A percentile compares a stretch with the other conserved stretches of the same genome.
Evolutionary conservation across 805 yeast species (phyloP).

Genomic region (Ogataea pini): DNA sequence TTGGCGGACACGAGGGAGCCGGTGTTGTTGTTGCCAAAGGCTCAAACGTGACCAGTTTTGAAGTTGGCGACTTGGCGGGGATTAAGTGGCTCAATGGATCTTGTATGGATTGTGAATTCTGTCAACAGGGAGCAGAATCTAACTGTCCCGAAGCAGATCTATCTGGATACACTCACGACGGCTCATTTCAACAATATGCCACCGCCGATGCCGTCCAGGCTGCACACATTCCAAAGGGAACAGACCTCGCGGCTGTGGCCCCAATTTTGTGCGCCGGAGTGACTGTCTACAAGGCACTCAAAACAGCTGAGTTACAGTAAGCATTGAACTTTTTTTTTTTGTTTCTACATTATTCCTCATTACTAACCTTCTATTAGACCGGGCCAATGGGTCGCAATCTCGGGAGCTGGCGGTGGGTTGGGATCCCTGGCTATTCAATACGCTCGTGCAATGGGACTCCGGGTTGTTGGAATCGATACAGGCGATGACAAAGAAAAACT

Average conservation of each 20-base stretch:
- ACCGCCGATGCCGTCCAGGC: constrained; percentile 88
- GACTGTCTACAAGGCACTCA: constrained; percentile 87
- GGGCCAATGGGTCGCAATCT: constrained; percentile 79
- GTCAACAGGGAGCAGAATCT: constrained; percentile 66
- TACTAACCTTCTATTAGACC: constrained; percentile 38
- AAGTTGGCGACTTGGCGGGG: constrained; percentile 81
- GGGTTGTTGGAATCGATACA: constrained; percentile 74
- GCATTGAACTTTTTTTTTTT: background rate
- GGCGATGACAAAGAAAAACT: constrained; percentile 65
- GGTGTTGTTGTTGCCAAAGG: constrained; percentile 83
- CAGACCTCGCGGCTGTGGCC: constrained; percentile 73
- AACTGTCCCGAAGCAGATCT: constrained; percentile 70
- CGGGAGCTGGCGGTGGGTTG: constrained; percentile 85
- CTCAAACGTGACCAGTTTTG: constrained; percentile 63
- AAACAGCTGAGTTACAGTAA: constrained; percentile 65
- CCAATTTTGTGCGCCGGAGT: constrained; percentile 91
- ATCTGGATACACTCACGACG: constrained; percentile 88
- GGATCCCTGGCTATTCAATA: constrained; percentile 78
- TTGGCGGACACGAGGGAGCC: constrained; percentile 91
- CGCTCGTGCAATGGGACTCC: constrained; percentile 74
- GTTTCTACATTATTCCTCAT: background rate
- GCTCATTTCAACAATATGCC: constrained; percentile 89
- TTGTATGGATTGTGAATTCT: constrained; percentile 75
- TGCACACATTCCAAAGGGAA: constrained; percentile 70
- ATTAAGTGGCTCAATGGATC: constrained; percentile 82